phyloP scores from a whole-genome alignment of 306 rosid species.

The Ammopiptanthus mongolicus region DNA sequence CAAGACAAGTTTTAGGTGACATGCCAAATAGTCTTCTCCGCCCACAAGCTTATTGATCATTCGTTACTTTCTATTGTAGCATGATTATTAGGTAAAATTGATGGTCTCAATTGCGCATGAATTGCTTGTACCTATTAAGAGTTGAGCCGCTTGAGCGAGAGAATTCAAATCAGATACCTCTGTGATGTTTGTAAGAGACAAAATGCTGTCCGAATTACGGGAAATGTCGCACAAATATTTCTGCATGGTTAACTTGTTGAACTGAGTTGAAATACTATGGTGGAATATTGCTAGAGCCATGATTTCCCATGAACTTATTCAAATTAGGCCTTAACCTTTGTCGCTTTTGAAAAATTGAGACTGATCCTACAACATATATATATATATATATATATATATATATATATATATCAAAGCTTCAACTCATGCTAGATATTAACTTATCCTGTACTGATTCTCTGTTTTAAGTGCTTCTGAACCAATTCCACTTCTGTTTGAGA shows the following conservation, averaged over 20 bases:
- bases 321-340: neutral
- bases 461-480: neutral
- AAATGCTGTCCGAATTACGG: neutral
- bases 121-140: neutral
- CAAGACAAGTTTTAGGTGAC: neutral
- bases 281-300: neutral
- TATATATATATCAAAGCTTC: neutral
- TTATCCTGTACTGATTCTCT: neutral
- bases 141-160: neutral
- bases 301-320: neutral
- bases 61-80: neutral
- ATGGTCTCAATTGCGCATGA: neutral
- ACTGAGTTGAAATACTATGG: neutral
- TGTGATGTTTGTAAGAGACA: neutral
- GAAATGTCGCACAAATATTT: neutral
- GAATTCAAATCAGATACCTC: neutral
- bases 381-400: too few species aligned
- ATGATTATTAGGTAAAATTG: neutral
- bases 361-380: neutral
- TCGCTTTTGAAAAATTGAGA: neutral
- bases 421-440: neutral
- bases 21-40: neutral
- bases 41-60: neutral
- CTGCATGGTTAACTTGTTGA: neutral
- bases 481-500: neutral